phyloP scores from a whole-genome alignment of 768 basidiomycete species.

The Lactifluus subvellereus region DNA sequence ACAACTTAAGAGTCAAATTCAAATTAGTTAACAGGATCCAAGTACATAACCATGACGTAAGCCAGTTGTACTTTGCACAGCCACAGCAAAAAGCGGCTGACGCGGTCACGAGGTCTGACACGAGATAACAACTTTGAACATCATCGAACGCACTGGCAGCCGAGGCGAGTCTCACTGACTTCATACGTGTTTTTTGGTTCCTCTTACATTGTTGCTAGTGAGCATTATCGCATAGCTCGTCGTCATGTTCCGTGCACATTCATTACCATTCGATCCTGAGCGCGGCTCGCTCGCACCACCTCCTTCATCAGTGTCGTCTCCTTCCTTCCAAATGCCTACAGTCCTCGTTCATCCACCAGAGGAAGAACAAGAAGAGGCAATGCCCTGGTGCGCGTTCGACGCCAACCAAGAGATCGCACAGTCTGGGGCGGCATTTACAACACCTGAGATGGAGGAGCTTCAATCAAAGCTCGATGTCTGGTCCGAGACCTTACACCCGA shows the following conservation, averaged over 20 bases:
- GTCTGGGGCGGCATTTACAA: conserved; percentile 23
- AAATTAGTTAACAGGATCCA: too few relatives aligned
- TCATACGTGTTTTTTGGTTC: background rate
- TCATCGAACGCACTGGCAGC: too few relatives aligned
- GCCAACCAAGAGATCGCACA: conserved; percentile 25
- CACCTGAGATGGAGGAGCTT: conserved; percentile 31
- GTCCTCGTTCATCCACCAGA: conserved; percentile 37
- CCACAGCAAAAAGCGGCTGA: conserved; percentile 1
- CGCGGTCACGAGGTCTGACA: conserved; percentile 10
- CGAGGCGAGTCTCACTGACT: background rate
- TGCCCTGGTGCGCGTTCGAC: conserved; percentile 34
- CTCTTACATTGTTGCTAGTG: background rate
- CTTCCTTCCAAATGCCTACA: conserved; percentile 29
- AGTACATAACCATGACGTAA: too few relatives aligned
- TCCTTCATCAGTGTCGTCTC: conserved; percentile 28
- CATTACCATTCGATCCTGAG: conserved; percentile 24
- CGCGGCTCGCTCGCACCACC: conserved; percentile 25
- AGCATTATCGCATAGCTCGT: conserved; percentile 14
- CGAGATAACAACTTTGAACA: conserved; percentile 6
- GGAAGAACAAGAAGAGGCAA: conserved; percentile 33
- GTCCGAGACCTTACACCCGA: conserved; percentile 26
- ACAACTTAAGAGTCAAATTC: too few relatives aligned
- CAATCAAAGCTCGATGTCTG: conserved; percentile 28
- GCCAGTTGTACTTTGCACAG: too few relatives aligned
- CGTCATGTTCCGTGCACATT: conserved; percentile 28